phyloP scores from a whole-genome alignment of 257 asterid species.

The Asclepias syriaca region DNA sequence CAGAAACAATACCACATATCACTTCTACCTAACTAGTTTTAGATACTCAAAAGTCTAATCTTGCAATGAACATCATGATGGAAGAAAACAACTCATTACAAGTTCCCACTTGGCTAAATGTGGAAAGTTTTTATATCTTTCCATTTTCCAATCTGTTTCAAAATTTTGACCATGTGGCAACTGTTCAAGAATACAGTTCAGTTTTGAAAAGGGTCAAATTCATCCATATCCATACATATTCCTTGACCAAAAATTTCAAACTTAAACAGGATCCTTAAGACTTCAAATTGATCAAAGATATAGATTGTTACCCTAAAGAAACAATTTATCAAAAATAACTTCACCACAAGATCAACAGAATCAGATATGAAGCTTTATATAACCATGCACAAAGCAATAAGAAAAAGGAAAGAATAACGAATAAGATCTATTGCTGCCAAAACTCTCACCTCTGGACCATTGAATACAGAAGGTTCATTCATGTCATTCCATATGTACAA shows the following conservation, averaged over 20 bases:
- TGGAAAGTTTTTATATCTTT: no score
- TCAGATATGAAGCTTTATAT: not conserved
- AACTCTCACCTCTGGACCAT: conserved; percentile 88
- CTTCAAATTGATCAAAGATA: not conserved
- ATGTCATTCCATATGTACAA: conserved; percentile 94
- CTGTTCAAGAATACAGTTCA: not conserved
- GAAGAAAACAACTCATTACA: not conserved
- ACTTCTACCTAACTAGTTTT: not conserved
- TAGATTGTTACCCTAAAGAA: not conserved
- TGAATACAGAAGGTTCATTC: conserved; percentile 98
- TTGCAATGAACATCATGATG: not conserved
- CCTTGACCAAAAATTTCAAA: not conserved
- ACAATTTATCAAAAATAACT: not conserved
- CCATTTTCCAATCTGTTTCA: no score
- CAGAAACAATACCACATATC: not conserved
- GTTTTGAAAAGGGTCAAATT: not conserved
- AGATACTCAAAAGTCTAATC: not conserved
- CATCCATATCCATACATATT: not conserved
- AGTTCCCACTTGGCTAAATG: not conserved
- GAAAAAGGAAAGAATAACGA: not conserved
- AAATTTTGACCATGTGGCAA: no score
- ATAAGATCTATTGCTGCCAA: not conserved
- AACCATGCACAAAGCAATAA: not conserved
- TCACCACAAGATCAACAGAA: not conserved
- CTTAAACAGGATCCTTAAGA: not conserved